Conservation (phyloP, 352 stramenopile genomes). For the Discostella stelligera region DNA sequence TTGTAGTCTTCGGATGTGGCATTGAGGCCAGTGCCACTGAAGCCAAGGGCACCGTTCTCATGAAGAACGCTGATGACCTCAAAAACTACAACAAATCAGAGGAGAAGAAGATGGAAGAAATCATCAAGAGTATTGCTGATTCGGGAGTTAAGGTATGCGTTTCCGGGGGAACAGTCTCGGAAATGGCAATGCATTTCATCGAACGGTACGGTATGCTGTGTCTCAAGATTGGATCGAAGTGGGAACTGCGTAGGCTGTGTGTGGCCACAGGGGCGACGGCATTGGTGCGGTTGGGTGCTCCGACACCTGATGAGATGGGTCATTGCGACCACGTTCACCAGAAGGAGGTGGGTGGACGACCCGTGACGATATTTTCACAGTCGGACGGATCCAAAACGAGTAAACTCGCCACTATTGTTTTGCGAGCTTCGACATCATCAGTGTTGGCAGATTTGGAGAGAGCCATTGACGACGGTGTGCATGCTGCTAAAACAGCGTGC, state of each 20-base stretch:
- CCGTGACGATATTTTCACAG: conserved; percentile 95
- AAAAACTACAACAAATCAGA: conserved; percentile 99
- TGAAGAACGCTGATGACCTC: conserved; percentile 98
- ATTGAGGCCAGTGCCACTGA: conserved; percentile 96
- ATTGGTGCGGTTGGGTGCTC: conserved; percentile 93
- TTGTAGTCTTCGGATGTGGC: conserved; percentile 96
- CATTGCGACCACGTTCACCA: conserved; percentile 90
- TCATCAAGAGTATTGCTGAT: conserved; percentile 95
- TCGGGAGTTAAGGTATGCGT: conserved; percentile 95
- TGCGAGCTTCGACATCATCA: conserved; percentile 90
- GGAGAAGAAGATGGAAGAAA: conserved; percentile 97
- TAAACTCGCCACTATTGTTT: conserved; percentile 95
- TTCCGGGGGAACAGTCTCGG: conserved; percentile 92
- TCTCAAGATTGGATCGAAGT: conserved; percentile 98
- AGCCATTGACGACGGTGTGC: conserved; percentile 97
- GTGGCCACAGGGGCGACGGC: conserved; percentile 94
- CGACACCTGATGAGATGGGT: conserved; percentile 98
- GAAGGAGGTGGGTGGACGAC: conserved; percentile 93
- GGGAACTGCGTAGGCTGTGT: conserved; percentile 96
- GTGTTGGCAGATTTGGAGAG: conserved; percentile 98
- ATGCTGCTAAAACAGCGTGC: conserved; percentile 93
- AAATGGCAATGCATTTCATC: conserved; percentile 99
- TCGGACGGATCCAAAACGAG: conserved; percentile 87
- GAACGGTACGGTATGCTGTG: conserved; percentile 97
- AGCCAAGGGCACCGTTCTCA: conserved; percentile 99